Conservation (phyloP, 371 early-diverging fungal species). For the Mucor indicus region DNA sequence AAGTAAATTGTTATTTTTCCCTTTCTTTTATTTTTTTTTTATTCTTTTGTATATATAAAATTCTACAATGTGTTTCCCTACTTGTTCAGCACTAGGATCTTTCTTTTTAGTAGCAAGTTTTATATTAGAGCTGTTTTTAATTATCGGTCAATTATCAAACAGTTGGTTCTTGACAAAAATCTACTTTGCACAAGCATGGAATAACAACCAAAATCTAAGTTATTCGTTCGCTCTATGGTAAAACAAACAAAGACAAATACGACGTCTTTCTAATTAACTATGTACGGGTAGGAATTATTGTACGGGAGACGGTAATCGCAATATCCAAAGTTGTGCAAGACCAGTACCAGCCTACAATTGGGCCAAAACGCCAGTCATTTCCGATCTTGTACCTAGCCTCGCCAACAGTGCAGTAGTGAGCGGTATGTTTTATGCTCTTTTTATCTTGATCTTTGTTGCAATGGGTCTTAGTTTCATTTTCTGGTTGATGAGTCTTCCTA, state of each 20-base stretch:
- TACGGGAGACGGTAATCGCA: constrained; percentile 10
- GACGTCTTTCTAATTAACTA: not conserved
- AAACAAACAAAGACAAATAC: not conserved
- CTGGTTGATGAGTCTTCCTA: constrained; percentile 34
- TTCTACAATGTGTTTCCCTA: too few species aligned
- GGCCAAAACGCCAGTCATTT: constrained; percentile 31
- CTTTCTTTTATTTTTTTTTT: too few species aligned
- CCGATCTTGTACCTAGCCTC: constrained; percentile 5
- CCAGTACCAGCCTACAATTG: constrained; percentile 34
- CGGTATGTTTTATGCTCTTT: constrained; percentile 33
- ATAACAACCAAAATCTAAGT: constrained; percentile 6
- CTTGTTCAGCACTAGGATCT: constrained; percentile 23
- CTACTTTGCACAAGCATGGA: constrained; percentile 21
- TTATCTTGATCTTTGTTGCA: constrained; percentile 32
- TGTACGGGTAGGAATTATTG: constrained; percentile 26
- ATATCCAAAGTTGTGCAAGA: constrained; percentile 10
- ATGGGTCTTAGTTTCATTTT: constrained; percentile 30
- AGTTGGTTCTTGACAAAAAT: constrained; percentile 19
- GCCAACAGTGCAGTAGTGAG: constrained; percentile 5
- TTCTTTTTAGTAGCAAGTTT: constrained; percentile 32
- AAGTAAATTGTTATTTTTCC: too few species aligned
- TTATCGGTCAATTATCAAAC: constrained; percentile 37
- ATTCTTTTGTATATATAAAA: not conserved
- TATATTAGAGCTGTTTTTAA: constrained; percentile 30
- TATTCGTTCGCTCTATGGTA: constrained; percentile 37